Evolutionary conservation across 2,329 filamentous ascomycete species (phyloP).

Genomic region (Ophiostoma ips): DNA sequence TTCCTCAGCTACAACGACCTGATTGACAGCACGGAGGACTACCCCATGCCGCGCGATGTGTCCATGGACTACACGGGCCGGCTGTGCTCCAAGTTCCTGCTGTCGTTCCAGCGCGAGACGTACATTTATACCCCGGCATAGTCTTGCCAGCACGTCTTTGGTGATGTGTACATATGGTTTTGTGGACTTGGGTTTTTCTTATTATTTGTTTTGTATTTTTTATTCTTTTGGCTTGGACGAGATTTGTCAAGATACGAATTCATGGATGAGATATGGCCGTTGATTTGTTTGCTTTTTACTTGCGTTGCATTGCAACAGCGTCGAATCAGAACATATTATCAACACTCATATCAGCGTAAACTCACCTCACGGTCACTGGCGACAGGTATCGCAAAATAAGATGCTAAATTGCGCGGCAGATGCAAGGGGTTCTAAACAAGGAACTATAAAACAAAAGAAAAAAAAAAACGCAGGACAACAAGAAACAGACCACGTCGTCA

Average conservation of each 20-base stretch:
- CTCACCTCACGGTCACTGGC: no score
- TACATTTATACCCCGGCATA: conserved; percentile 9
- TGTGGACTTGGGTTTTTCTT: no score
- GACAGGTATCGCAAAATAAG: neutral
- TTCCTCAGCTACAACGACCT: conserved; percentile 2
- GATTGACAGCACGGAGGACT: neutral
- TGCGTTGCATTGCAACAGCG: neutral
- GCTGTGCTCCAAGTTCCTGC: conserved; percentile 37
- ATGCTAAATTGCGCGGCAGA: neutral
- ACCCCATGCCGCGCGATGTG: conserved; percentile 23
- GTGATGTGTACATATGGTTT: no score
- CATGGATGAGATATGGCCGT: neutral
- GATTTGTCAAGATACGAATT: no score
- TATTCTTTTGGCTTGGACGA: no score
- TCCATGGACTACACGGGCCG: conserved; percentile 38
- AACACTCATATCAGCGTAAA: no score
- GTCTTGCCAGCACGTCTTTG: no score
- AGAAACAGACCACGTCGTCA: neutral
- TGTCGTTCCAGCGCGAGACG: conserved; percentile 29
- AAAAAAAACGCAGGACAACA: no score
- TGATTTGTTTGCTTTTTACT: neutral
- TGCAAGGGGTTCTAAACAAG: no score
- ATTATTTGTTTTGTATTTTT: no score
- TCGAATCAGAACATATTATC: no score
- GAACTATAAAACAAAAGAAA: no score